phyloP scores from a whole-genome alignment of 805 yeast genomes.

The fission yeast (Schizosaccharomyces pombe) region DNA sequence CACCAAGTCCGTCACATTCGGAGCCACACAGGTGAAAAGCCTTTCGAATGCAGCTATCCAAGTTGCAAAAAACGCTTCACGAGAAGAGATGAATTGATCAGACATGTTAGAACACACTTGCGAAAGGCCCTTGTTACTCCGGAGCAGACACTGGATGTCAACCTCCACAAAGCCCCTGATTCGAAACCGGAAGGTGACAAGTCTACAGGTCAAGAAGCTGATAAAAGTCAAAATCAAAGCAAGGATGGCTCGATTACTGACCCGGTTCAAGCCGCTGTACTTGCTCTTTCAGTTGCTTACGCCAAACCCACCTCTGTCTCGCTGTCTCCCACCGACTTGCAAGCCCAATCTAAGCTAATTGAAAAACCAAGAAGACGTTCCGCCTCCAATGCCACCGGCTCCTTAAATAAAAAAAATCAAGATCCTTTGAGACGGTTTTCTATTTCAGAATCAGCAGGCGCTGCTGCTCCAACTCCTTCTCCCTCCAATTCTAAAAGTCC shows the following conservation, averaged over 20 bases:
- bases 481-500: no score
- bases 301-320: background rate
- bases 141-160: no score
- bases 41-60: background rate
- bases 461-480: background rate
- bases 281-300: background rate
- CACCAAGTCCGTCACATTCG: constrained; percentile 1
- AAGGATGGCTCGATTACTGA: no score
- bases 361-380: background rate
- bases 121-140: background rate
- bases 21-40: constrained; percentile 1
- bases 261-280: background rate
- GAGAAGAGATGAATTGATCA: background rate
- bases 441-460: background rate
- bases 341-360: background rate
- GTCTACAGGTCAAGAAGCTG: no score
- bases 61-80: background rate
- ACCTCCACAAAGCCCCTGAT: no score
- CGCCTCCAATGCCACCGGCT: background rate
- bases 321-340: background rate
- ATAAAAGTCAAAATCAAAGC: no score
- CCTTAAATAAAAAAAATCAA: background rate
- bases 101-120: background rate
- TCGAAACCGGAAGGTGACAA: no score
- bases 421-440: background rate